These are phyloP conservation scores for Zhuliangozyma blackwelliae DNA, from an alignment of 1,139 yeast species.

Conservation along the genomic window DNA sequence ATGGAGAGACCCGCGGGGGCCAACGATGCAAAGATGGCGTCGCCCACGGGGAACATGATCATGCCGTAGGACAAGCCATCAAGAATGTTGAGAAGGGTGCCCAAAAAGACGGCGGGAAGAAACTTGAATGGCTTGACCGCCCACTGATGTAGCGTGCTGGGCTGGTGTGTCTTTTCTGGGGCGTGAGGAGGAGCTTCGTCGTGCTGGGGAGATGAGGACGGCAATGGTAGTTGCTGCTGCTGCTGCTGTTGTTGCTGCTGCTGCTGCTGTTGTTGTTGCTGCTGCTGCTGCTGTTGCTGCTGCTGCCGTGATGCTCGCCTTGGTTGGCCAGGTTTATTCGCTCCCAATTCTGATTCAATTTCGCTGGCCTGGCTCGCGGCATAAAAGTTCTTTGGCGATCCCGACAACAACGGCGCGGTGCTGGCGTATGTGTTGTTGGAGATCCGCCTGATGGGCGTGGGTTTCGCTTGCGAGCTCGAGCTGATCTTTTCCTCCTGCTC, in stretches of 20 bases:
- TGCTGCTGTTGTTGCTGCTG: not conserved
- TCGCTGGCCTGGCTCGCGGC: not conserved
- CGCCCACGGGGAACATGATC: constrained; percentile 92
- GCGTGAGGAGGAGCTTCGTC: not conserved
- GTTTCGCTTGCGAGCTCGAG: constrained; percentile 22
- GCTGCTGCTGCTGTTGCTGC: not conserved
- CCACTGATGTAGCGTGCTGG: constrained; percentile 14
- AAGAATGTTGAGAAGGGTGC: constrained; percentile 75
- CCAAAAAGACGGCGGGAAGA: constrained; percentile 77
- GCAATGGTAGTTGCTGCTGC: not conserved
- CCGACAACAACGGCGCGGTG: constrained; percentile 5
- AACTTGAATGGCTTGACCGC: constrained; percentile 43
- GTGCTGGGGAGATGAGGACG: not conserved
- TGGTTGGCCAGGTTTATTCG: not conserved
- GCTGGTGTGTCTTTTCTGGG: constrained; percentile 4
- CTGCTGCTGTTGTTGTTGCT: not conserved
- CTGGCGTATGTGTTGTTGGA: constrained; percentile 4
- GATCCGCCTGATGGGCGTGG: constrained; percentile 10
- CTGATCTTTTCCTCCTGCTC: not conserved
- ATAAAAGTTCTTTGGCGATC: not conserved
- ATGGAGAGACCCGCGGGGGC: constrained; percentile 91
- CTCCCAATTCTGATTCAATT: constrained; percentile 4
- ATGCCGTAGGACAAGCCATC: constrained; percentile 96
- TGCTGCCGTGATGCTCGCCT: not conserved
- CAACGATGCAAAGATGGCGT: constrained; percentile 65